These are phyloP conservation scores for Eimeria falciformis DNA, from an alignment of 169 alveolate species.

Conservation along the genomic window DNA sequence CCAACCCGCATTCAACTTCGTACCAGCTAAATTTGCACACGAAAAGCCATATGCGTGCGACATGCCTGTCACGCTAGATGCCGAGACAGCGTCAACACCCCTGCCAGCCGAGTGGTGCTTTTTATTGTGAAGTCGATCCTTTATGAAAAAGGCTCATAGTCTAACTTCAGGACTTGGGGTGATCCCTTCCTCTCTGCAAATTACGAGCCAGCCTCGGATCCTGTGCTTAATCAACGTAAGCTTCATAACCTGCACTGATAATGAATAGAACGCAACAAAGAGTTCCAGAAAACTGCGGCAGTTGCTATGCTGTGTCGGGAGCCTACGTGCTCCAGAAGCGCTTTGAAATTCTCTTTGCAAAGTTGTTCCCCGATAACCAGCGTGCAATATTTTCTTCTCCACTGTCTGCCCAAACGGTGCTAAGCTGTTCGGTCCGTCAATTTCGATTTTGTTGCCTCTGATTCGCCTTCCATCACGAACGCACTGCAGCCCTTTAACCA, in stretches of 20 bases:
- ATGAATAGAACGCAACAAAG: background rate
- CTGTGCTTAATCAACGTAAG: conserved; percentile 70
- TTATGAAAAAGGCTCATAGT: background rate
- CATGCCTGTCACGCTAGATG: conserved; percentile 8
- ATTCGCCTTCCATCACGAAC: background rate
- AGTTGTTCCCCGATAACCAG: conserved; percentile 30
- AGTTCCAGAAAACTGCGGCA: conserved; percentile 94
- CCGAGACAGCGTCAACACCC: background rate
- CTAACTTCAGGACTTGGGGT: conserved; percentile 77
- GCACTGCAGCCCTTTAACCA: conserved; percentile 86
- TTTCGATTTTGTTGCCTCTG: background rate
- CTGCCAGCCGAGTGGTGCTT: conserved; percentile 74
- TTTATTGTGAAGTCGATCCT: background rate
- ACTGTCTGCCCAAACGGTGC: conserved; percentile 83
- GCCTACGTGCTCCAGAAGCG: conserved; percentile 90
- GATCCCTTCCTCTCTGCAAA: conserved; percentile 74
- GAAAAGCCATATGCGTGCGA: conserved; percentile 54
- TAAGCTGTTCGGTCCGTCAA: conserved; percentile 80
- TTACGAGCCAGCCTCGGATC: conserved; percentile 41
- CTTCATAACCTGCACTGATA: too few relatives aligned
- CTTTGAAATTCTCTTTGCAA: conserved; percentile 61
- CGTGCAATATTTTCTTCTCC: conserved; percentile 31
- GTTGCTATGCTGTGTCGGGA: conserved; percentile 95
- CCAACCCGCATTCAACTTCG: background rate
- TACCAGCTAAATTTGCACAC: background rate